Evolutionary conservation across 2,329 filamentous ascomycete species (phyloP).

Genomic region (Byssochlamys sp.): DNA sequence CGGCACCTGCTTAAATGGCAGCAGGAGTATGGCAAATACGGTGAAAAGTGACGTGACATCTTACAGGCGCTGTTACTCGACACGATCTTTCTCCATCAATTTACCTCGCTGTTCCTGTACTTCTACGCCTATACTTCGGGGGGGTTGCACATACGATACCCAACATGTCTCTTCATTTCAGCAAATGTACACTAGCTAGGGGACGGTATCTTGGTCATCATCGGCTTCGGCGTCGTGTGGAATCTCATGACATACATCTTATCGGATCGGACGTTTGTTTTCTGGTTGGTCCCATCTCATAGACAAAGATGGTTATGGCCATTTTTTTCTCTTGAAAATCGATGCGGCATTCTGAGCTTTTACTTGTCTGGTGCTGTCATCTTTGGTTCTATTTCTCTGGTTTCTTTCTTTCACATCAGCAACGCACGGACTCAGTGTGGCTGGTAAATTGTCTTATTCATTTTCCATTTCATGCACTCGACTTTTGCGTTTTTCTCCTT

Average conservation of each 20-base stretch:
- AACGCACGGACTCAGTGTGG: neutral
- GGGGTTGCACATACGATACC: slow-evolving; percentile 12
- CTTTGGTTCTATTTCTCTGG: slow-evolving; percentile 5
- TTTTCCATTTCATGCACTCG: neutral
- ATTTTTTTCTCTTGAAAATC: neutral
- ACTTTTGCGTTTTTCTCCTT: neutral
- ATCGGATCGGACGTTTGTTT: neutral
- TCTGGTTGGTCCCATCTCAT: neutral
- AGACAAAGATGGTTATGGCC: neutral
- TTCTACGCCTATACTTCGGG: neutral
- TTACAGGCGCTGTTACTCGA: neutral
- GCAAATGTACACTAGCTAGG: slow-evolving; percentile 20
- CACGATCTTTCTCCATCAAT: neutral
- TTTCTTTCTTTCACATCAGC: slow-evolving; percentile 1
- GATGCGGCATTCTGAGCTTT: neutral
- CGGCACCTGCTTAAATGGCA: slow-evolving; percentile 78
- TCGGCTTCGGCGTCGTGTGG: slow-evolving; percentile 15
- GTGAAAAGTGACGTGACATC: slow-evolving; percentile 33
- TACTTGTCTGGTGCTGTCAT: slow-evolving; percentile 4
- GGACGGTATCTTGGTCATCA: slow-evolving; percentile 13
- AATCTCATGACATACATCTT: neutral
- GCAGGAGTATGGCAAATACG: slow-evolving; percentile 54
- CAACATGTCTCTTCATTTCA: slow-evolving; percentile 10
- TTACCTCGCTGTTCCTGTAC: neutral
- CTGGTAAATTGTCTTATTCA: neutral